Percentiles rank a stretch among this genome's conserved stretches.
These are phyloP conservation scores for Seminavis robusta DNA, from an alignment of 108 stramenopile species.

Conservation along the genomic window DNA sequence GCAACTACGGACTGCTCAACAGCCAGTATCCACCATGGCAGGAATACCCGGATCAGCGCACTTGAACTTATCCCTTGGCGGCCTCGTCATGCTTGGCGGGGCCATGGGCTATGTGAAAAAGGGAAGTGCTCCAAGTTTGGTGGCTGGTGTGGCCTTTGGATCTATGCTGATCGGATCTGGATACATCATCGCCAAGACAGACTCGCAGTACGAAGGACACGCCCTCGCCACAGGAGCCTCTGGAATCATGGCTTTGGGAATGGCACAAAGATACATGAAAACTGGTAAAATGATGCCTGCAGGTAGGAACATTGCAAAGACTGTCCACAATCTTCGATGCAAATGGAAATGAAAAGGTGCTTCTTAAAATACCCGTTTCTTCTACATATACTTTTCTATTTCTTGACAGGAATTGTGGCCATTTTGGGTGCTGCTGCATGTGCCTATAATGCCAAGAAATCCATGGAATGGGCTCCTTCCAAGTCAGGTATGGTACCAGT, in stretches of 20 bases:
- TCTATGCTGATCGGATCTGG: conserved; percentile 59
- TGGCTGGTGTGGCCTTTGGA: conserved; percentile 59
- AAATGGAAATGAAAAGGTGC: conserved; percentile 25
- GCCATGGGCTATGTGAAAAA: conserved; percentile 61
- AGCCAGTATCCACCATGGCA: conserved; percentile 15
- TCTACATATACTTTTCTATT: no score
- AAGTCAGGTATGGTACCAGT: no score
- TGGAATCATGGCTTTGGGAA: conserved; percentile 52
- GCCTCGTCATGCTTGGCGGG: conserved; percentile 56
- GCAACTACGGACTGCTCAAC: no score
- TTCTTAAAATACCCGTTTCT: not conserved
- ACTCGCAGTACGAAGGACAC: conserved; percentile 64
- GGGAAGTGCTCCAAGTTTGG: conserved; percentile 23
- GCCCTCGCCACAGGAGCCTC: conserved; percentile 57
- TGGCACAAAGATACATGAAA: conserved; percentile 65
- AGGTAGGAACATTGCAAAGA: conserved; percentile 34
- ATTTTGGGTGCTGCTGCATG: conserved; percentile 36
- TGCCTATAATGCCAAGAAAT: conserved; percentile 49
- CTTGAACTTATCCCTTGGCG: conserved; percentile 63
- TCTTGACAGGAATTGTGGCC: no score
- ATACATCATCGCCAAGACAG: conserved; percentile 56
- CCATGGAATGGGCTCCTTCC: conserved; percentile 47
- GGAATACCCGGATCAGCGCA: conserved; percentile 73
- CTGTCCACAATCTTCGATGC: conserved; percentile 27
- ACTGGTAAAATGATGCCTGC: conserved; percentile 81